phyloP scores from a whole-genome alignment of 2,329 filamentous ascomycete species.

The Fusarium sarcochroum region DNA sequence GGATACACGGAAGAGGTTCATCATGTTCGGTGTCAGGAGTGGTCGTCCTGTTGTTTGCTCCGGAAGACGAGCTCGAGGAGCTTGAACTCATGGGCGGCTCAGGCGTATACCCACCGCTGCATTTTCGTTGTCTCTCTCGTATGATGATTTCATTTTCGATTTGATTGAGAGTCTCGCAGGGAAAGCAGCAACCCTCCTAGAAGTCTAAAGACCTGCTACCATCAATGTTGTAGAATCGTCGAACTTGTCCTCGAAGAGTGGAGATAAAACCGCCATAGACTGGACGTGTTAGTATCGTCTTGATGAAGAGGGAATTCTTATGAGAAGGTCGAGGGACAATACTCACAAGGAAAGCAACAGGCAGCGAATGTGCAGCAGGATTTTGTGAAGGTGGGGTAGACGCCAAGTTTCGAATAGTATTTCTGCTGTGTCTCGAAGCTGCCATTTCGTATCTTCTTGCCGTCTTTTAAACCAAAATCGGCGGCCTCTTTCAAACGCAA shows the following conservation, averaged over 20 bases:
- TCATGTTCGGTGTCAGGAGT: conserved; percentile 8
- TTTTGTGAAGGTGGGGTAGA: neutral
- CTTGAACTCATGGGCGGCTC: conserved; percentile 42
- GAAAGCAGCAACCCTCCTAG: conserved; percentile 48
- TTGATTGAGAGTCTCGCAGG: conserved; percentile 47
- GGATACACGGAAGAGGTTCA: conserved; percentile 33
- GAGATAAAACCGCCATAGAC: conserved; percentile 51
- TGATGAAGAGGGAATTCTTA: neutral
- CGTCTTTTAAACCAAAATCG: conserved; percentile 5
- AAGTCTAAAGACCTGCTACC: conserved; percentile 46
- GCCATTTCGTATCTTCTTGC: conserved; percentile 1
- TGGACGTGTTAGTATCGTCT: conserved; percentile 26
- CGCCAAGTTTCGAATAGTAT: conserved; percentile 3
- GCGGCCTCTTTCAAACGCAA: conserved; percentile 5
- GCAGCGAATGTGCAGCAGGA: conserved; percentile 12
- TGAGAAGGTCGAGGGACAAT: too few relatives aligned
- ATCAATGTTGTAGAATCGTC: conserved; percentile 52
- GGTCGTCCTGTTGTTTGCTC: conserved; percentile 3
- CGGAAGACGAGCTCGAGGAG: conserved; percentile 16
- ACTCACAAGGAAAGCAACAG: conserved; percentile 50
- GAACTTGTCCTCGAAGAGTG: conserved; percentile 51
- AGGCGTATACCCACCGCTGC: conserved; percentile 38
- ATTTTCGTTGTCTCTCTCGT: conserved; percentile 45
- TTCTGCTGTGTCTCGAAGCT: conserved; percentile 2
- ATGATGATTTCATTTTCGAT: conserved; percentile 53